These are phyloP conservation scores for Juncus inflexus DNA, from an alignment of 176 grass and related monocot species.

Conservation along the genomic window DNA sequence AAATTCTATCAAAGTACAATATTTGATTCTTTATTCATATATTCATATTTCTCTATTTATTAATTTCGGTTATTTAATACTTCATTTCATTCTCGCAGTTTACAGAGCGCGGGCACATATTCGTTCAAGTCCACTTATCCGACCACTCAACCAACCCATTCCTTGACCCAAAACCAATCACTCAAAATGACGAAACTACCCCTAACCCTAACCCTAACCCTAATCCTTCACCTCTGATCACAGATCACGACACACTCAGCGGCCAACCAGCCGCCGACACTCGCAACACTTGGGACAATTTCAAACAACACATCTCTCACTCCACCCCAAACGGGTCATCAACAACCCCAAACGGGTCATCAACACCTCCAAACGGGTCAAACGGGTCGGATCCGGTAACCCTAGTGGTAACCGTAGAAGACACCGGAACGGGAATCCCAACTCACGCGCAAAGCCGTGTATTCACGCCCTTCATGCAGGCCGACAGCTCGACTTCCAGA, in stretches of 20 bases:
- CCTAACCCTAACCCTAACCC: slow-evolving; percentile 13
- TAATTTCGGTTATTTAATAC: not conserved
- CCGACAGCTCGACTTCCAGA: slow-evolving; percentile 90
- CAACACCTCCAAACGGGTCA: not conserved
- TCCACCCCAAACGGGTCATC: slow-evolving; percentile 17
- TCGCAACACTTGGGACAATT: slow-evolving; percentile 86
- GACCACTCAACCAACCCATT: slow-evolving; percentile 64
- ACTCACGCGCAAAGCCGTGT: slow-evolving; percentile 68
- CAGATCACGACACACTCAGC: slow-evolving; percentile 70
- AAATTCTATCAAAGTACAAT: slow-evolving; percentile 66
- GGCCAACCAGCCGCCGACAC: slow-evolving; percentile 85
- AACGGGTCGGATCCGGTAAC: slow-evolving; percentile 49
- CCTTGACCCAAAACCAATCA: slow-evolving; percentile 52
- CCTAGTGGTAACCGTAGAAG: slow-evolving; percentile 87
- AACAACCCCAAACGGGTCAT: slow-evolving; percentile 2
- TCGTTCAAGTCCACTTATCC: slow-evolving; percentile 94
- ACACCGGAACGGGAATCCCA: slow-evolving; percentile 94
- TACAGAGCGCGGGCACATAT: slow-evolving; percentile 86
- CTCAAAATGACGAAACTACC: slow-evolving; percentile 48
- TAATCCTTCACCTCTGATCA: slow-evolving; percentile 17
- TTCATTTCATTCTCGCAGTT: slow-evolving; percentile 46
- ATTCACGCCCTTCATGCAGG: slow-evolving; percentile 97
- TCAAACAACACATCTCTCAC: slow-evolving; percentile 38
- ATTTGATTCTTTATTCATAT: not conserved
- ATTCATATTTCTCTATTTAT: not conserved